A percentile compares a stretch with the other conserved stretches of the same genome.
These are phyloP conservation scores for Blastomyces parvus DNA, from an alignment of 2,329 filamentous ascomycete genomes.

Conservation along the genomic window DNA sequence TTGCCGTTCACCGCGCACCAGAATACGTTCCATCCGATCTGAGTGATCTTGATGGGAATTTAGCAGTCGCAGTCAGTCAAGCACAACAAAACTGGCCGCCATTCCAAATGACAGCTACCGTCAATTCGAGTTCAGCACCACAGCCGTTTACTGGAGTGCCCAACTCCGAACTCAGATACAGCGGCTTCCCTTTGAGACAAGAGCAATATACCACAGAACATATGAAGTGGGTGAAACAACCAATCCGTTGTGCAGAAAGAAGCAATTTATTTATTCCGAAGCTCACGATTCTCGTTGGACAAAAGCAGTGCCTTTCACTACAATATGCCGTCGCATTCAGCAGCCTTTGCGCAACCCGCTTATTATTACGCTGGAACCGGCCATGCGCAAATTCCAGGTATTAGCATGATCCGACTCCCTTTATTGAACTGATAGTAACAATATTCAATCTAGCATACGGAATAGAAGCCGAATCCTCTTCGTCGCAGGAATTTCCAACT, in stretches of 20 bases:
- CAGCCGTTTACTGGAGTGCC: background rate
- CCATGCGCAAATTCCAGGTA: slow-evolving; percentile 11
- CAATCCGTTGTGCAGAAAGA: background rate
- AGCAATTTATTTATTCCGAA: background rate
- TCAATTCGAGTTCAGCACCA: background rate
- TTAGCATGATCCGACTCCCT: background rate
- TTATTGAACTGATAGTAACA: slow-evolving; percentile 1
- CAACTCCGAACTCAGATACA: background rate
- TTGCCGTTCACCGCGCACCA: slow-evolving; percentile 9
- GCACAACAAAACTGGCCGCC: slow-evolving; percentile 4
- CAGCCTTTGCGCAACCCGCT: background rate
- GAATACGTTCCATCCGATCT: slow-evolving; percentile 9
- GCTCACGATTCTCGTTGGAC: background rate
- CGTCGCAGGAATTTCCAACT: slow-evolving; percentile 5
- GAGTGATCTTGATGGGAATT: slow-evolving; percentile 7
- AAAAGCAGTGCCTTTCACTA: background rate
- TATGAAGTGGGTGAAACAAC: slow-evolving; percentile 5
- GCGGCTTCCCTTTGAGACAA: background rate
- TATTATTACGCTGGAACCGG: slow-evolving; percentile 2
- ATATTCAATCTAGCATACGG: slow-evolving; percentile 8
- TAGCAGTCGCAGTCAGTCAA: slow-evolving; percentile 3
- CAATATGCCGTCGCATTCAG: background rate
- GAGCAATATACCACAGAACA: background rate
- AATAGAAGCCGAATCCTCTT: slow-evolving; percentile 3
- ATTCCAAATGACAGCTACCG: slow-evolving; percentile 4